Percentiles rank a stretch among this genome's conserved stretches.
Conservation (phyloP, 73 alveolate species). For the Paramecium tetraurelia region DNA sequence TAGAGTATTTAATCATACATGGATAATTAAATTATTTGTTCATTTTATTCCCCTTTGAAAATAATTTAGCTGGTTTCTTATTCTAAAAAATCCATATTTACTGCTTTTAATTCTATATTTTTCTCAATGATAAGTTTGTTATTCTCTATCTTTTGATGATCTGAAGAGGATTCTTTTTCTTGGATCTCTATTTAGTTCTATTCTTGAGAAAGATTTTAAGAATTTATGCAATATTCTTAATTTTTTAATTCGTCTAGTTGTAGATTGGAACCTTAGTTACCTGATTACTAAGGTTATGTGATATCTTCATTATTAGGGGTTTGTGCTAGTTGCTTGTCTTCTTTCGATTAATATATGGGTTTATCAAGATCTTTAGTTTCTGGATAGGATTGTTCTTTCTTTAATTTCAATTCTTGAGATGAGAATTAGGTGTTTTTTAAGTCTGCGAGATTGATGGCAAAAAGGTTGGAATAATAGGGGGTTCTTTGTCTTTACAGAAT, state of each 20-base stretch:
- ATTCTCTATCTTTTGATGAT: not conserved
- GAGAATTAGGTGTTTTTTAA: not conserved
- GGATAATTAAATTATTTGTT: not conserved
- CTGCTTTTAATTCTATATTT: not conserved
- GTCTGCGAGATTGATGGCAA: not conserved
- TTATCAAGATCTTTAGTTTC: not conserved
- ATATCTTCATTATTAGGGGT: not conserved
- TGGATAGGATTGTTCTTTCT: not conserved
- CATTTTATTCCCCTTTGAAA: not conserved
- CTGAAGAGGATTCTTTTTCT: not conserved
- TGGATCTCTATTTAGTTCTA: not conserved
- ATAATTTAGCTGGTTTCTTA: not conserved
- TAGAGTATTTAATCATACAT: not conserved
- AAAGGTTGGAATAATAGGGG: not conserved
- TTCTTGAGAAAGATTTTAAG: not conserved
- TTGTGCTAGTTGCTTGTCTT: not conserved
- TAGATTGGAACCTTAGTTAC: not conserved
- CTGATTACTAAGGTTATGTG: not conserved
- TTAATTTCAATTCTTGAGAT: not conserved
- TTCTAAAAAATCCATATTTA: not conserved
- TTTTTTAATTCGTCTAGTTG: not conserved
- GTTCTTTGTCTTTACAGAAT: not conserved
- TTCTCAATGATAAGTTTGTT: not conserved
- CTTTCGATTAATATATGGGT: not conserved
- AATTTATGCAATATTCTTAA: not conserved